Conservation (phyloP, 495 filamentous ascomycete genomes). For the Podospora pseudoanserina region DNA sequence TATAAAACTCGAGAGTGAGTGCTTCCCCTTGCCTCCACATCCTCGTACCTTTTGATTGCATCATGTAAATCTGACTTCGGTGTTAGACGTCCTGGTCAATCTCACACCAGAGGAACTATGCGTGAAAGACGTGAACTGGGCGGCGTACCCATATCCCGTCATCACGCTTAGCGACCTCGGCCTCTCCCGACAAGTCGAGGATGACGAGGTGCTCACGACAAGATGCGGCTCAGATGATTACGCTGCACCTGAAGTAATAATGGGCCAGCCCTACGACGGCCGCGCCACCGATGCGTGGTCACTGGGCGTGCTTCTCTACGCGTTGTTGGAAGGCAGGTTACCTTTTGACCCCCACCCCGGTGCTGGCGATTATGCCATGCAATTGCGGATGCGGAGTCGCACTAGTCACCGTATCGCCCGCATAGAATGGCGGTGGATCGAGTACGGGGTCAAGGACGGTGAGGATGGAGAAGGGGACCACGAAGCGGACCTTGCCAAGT, state of each 20-base stretch:
- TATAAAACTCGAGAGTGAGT: conserved; percentile 94
- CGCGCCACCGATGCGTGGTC: conserved; percentile 93
- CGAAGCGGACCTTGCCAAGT: conserved; percentile 45
- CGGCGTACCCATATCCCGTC: conserved; percentile 70
- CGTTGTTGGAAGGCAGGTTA: conserved; percentile 83
- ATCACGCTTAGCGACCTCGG: conserved; percentile 90
- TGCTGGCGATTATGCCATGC: conserved; percentile 59
- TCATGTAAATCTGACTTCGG: conserved; percentile 26
- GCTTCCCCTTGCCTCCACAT: conserved; percentile 15
- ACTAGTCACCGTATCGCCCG: conserved; percentile 92
- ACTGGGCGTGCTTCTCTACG: conserved; percentile 87
- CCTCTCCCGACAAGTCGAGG: conserved; percentile 76
- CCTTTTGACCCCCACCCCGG: conserved; percentile 86
- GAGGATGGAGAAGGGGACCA: conserved; percentile 45
- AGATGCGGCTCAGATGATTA: conserved; percentile 96
- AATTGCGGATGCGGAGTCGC: conserved; percentile 59
- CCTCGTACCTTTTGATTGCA: conserved; percentile 8
- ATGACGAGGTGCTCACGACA: conserved; percentile 77
- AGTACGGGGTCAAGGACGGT: conserved; percentile 70
- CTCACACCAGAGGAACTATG: conserved; percentile 54
- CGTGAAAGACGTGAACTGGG: conserved; percentile 53
- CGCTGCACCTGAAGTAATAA: conserved; percentile 90
- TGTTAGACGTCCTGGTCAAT: conserved; percentile 84
- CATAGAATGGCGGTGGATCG: conserved; percentile 90
- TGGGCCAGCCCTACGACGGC: conserved; percentile 93